Evolutionary conservation across 306 rosid species (phyloP).

Genomic region (Herpetospermum pedunculosum): DNA sequence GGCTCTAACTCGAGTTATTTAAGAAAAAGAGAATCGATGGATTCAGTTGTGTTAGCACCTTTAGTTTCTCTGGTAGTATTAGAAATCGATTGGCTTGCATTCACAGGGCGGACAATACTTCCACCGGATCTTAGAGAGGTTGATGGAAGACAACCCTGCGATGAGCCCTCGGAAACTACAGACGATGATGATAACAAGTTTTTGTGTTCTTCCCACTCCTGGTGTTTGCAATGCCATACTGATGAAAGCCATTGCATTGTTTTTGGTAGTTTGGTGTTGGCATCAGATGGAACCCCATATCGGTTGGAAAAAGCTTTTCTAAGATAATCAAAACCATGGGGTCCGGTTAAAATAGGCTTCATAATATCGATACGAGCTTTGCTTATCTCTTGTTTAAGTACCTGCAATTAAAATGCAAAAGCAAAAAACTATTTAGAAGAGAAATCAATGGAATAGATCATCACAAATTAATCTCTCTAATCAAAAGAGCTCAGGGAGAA

Average conservation of each 20-base stretch:
- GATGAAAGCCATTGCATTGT: slow-evolving; percentile 66
- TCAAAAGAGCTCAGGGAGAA: neutral
- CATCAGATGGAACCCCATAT: slow-evolving; percentile 65
- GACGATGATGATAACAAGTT: slow-evolving; percentile 29
- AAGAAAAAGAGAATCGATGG: neutral
- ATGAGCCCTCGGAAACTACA: slow-evolving; percentile 19
- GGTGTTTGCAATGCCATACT: slow-evolving; percentile 49
- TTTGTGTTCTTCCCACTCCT: slow-evolving; percentile 71
- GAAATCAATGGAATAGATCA: neutral
- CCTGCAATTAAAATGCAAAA: slow-evolving; percentile 25
- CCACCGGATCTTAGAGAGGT: slow-evolving; percentile 77
- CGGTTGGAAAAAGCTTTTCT: slow-evolving; percentile 65
- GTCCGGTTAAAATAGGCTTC: slow-evolving; percentile 76
- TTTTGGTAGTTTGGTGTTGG: slow-evolving; percentile 38
- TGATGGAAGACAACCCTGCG: slow-evolving; percentile 59
- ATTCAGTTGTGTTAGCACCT: slow-evolving; percentile 22
- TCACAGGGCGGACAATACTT: slow-evolving; percentile 31
- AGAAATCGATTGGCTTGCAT: slow-evolving; percentile 19
- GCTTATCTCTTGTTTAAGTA: slow-evolving; percentile 80
- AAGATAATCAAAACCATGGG: slow-evolving; percentile 85
- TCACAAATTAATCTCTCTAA: neutral
- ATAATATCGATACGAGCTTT: slow-evolving; percentile 62
- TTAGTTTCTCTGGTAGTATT: slow-evolving; percentile 15
- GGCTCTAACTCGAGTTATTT: neutral
- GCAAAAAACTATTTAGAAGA: neutral